Evolutionary conservation across 2,329 filamentous ascomycete genomes (phyloP), one percentile per base, ranked within the genome.

Genomic region (Colletotrichum sp.): DNA sequence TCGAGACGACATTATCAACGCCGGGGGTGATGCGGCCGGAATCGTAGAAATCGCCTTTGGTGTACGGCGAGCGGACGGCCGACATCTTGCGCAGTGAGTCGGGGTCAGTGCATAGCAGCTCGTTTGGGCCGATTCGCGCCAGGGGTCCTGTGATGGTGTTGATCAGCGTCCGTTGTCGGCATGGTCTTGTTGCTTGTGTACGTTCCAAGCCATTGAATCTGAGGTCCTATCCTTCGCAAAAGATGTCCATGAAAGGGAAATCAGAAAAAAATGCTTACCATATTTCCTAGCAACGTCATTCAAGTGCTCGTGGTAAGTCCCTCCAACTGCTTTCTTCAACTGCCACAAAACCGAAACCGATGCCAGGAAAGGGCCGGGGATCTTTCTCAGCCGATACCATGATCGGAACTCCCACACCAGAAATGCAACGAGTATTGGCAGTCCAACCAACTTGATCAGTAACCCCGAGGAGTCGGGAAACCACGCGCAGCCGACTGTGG

Each of bases 81-180:
- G 82, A 84, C 77, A 85, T 81, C 71, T 76, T 81, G 28, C 80
- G 80, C 44, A 82, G 75, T 12, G 80, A 78, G 5, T 82, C 83
- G 0, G 85, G 84, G 71, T 88, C 87, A 24, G 82, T 80, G 1
- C 84, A 87, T 5, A 85, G 75, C 2, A 88, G 79, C 44, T 86
- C 82, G 59, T 87, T 86, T 12, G 87, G 86, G 0, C 86, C 86
- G 39, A 88, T 84, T 7, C 87, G 84, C 3, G 84, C 83, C 13
- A 88, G 80, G 7, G 83, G 79, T 3, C 84, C 85, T 81, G 62
- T 8, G 28, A 26, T 39, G 10, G 24, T 26, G 75, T 66, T 60
- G 13, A 66, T 75, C 22, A 75, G 72, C 52, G 9, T 48, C 77
- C 75, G 10, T 76, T 44, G 26, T 78, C 79, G 22, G 8, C 30